Evolutionary conservation across 768 basidiomycete genomes (phyloP), one percentile per base, ranked within the genome.

Genomic region (Asterophora lycoperdoides): DNA sequence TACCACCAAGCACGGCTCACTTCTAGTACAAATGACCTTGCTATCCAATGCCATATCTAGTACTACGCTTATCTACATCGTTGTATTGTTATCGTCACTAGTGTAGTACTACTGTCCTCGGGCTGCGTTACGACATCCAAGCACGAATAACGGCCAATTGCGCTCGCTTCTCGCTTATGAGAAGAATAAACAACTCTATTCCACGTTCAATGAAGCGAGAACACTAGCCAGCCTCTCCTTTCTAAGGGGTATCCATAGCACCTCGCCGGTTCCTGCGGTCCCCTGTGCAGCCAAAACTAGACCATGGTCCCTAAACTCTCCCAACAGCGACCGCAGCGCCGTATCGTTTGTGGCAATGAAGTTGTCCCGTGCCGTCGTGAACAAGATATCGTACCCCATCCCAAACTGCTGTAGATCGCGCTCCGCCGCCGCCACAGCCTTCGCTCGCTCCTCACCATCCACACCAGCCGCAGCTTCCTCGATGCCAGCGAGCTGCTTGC

Each of bases 271-370:
- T 52, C 70, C 69, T 6, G 76, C 58, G 34, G 69, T 67, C 49
- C 72, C 63, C 56, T 71, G 71, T 8, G 71, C 65, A 26, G 69
- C 65, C 34, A 90, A 72, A n/a, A 97, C 81, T 61, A 97, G 63
- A 2, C 81, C 82, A 56, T 99, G 96, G 64, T 98, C 96, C 58
- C 80, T 78, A 65, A 94, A 98, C 66, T 98, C 96, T 10, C 84
- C 84, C 44, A 98, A 69, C 29, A 95, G 72, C 8, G 90, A 79
- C 36, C 87, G 76, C 59, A 95, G 72, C 32, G 92, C 81, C 3
- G 85, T 87, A 56, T 94, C 93, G 64, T 83, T 93, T 34, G 88
- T 85, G 8, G 94, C 93, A 41, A 97, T 80, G 57, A 97, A 95
- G 40, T 88, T 77, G 41, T 89, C 87, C 45, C 86, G 71, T 8